Percentiles rank a stretch among this genome's conserved stretches.
Evolutionary conservation across 345 rosid genomes (phyloP).

Genomic region (Sapria himalayana): DNA sequence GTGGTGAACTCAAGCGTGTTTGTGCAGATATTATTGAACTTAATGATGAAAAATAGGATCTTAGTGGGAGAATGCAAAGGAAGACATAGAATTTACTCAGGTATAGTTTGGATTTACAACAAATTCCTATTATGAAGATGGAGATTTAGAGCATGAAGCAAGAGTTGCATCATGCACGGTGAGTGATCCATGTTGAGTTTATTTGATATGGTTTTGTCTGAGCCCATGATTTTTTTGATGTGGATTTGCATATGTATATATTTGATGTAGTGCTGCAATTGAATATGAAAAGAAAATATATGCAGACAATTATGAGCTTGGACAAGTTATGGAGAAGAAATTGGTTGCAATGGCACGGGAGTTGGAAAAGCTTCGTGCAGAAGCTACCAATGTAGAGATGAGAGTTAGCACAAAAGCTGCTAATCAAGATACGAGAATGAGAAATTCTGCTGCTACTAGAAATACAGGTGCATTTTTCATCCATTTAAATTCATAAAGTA

Average conservation of each 20-base stretch:
- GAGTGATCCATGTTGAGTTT: too few relatives aligned
- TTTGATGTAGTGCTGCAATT: slow-evolving; percentile 46
- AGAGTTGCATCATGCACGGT: slow-evolving; percentile 90
- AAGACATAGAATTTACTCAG: slow-evolving; percentile 61
- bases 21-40: slow-evolving; percentile 63
- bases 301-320: slow-evolving; percentile 89
- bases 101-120: slow-evolving; percentile 47
- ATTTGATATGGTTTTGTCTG: too few relatives aligned
- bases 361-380: slow-evolving; percentile 86
- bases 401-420: slow-evolving; percentile 38
- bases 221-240: too few relatives aligned
- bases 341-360: slow-evolving; percentile 86
- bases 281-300: slow-evolving; percentile 93
- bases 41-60: slow-evolving; percentile 40
- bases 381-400: slow-evolving; percentile 69
- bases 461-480: too few relatives aligned
- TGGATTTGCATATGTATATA: too few relatives aligned
- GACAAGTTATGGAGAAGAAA: slow-evolving; percentile 78
- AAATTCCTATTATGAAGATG: slow-evolving; percentile 42
- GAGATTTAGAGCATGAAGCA: slow-evolving; percentile 68
- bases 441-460: too few relatives aligned
- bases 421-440: too few relatives aligned
- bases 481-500: too few relatives aligned
- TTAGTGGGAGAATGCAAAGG: slow-evolving; percentile 39
- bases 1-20: slow-evolving; percentile 38